Conservation (phyloP, 2,329 filamentous ascomycete species). For the Microdochium trichocladiopsis region DNA sequence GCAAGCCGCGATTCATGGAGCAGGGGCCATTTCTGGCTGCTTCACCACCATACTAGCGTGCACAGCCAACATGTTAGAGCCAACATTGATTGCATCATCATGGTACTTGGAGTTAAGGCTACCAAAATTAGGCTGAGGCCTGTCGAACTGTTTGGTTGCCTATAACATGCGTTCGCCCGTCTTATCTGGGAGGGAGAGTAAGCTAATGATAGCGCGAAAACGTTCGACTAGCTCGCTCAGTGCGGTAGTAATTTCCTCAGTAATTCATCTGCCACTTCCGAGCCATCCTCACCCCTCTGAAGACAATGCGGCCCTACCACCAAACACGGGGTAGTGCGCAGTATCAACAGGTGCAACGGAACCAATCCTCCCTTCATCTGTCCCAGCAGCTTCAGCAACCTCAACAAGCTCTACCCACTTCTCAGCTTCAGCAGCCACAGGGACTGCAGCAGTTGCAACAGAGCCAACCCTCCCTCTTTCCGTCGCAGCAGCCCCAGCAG, state of each 20-base stretch:
- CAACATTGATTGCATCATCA: neutral
- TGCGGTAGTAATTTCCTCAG: neutral
- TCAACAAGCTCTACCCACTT: neutral
- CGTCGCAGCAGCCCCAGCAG: neutral
- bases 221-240: neutral
- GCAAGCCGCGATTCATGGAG: neutral
- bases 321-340: neutral
- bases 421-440: neutral
- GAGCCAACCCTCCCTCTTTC: neutral
- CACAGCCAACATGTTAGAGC: neutral
- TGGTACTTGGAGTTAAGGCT: neutral
- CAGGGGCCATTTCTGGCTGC: neutral
- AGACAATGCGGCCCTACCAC: neutral
- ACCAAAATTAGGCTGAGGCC: neutral
- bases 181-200: neutral
- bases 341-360: neutral
- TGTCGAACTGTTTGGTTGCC: neutral
- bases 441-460: neutral
- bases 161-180: neutral
- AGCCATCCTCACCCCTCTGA: neutral
- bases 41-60: too few species aligned
- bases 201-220: neutral
- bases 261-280: neutral
- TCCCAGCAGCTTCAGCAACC: neutral
- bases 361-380: neutral